These are phyloP conservation scores for Yamadazyma triangularis DNA, from an alignment of 1,139 yeast genomes.

Conservation along the genomic window DNA sequence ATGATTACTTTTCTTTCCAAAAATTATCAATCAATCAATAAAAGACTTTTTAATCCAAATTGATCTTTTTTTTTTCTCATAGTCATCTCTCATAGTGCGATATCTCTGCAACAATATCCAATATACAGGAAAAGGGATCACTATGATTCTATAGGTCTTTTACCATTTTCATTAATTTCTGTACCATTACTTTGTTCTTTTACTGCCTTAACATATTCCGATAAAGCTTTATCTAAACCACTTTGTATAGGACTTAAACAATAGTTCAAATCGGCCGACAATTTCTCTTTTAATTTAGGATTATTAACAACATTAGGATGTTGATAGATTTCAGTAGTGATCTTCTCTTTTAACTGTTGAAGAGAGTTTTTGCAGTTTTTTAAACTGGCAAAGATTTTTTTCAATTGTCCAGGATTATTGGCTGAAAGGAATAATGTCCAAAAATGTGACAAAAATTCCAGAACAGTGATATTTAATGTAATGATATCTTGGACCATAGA, in stretches of 20 bases:
- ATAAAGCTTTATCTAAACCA: slow-evolving; percentile 25
- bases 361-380: slow-evolving; percentile 28
- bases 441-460: slow-evolving; percentile 43
- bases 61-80: too few species aligned
- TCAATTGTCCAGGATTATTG: slow-evolving; percentile 35
- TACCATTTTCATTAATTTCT: slow-evolving; percentile 25
- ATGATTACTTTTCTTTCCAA: too few species aligned
- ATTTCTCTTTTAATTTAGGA: slow-evolving; percentile 31
- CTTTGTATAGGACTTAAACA: slow-evolving; percentile 26
- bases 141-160: slow-evolving; percentile 16
- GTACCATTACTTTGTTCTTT: slow-evolving; percentile 9
- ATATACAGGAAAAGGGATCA: too few species aligned
- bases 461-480: slow-evolving; percentile 35
- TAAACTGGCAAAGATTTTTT: slow-evolving; percentile 32
- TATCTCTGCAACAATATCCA: too few species aligned
- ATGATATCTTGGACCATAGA: slow-evolving; percentile 30
- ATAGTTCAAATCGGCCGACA: slow-evolving; percentile 27
- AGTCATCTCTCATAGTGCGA: too few species aligned
- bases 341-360: slow-evolving; percentile 16
- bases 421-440: slow-evolving; percentile 39
- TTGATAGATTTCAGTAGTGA: slow-evolving; percentile 4
- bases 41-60: too few species aligned
- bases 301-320: slow-evolving; percentile 12
- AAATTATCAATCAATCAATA: too few species aligned
- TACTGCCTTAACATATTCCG: slow-evolving; percentile 28